These are phyloP conservation scores for Emmonsiellopsis sp. DNA, from an alignment of 2,329 filamentous ascomycete species.

Conservation along the genomic window DNA sequence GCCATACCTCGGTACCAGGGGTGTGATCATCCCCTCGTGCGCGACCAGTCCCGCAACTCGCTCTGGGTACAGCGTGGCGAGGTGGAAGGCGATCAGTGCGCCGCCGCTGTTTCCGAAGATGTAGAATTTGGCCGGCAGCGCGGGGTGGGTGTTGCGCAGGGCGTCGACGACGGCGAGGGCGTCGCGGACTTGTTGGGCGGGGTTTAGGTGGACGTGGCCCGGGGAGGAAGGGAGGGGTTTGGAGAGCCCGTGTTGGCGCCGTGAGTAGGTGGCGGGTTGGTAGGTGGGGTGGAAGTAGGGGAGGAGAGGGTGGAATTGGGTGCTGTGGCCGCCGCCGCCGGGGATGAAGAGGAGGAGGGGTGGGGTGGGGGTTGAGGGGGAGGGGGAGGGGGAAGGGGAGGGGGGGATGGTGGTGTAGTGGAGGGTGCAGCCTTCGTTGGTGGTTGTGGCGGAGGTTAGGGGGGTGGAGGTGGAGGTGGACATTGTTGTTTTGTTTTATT, in stretches of 20 bases:
- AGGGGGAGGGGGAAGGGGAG: background rate
- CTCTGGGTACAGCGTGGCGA: background rate
- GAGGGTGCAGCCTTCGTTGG: background rate
- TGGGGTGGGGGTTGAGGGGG: background rate
- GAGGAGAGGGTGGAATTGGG: background rate
- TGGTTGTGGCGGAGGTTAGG: background rate
- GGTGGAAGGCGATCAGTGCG: background rate
- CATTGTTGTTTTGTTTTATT: background rate
- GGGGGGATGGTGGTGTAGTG: background rate
- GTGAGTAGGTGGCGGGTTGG: background rate
- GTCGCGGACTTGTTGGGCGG: background rate
- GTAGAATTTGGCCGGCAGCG: background rate
- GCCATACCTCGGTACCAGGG: background rate
- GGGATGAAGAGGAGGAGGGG: background rate
- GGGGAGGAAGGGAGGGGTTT: background rate
- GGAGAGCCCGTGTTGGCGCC: background rate
- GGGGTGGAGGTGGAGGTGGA: background rate
- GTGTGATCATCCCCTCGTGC: background rate
- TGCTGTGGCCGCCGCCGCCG: background rate
- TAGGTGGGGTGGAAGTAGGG: background rate
- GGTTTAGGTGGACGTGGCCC: background rate
- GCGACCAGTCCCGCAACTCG: background rate
- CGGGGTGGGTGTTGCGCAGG: background rate
- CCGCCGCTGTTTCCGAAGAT: background rate
- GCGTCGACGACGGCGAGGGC: background rate